Evolutionary conservation across 2,329 filamentous ascomycete species (phyloP).

Genomic region (Sporothrix euskadiensis): DNA sequence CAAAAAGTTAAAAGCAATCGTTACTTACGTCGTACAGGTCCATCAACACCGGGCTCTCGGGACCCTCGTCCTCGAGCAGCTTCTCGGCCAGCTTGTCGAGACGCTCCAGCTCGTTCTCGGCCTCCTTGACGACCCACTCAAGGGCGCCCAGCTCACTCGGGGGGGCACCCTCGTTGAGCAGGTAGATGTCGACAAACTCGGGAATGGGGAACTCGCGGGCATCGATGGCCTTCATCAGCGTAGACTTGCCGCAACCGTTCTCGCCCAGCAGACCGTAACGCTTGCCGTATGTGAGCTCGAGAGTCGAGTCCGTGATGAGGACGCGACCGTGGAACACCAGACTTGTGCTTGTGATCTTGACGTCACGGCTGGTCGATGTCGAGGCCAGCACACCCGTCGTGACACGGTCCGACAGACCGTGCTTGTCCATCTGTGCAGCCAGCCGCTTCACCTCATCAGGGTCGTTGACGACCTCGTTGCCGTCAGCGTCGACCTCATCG

Average conservation of each 20-base stretch:
- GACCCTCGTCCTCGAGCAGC: slow-evolving; percentile 87
- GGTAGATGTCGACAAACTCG: slow-evolving; percentile 95
- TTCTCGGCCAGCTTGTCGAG: slow-evolving; percentile 87
- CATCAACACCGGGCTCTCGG: slow-evolving; percentile 84
- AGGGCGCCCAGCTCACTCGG: slow-evolving; percentile 85
- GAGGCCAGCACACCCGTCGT: slow-evolving; percentile 96
- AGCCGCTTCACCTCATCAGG: slow-evolving; percentile 82
- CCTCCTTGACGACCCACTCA: slow-evolving; percentile 96
- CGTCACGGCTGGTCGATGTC: slow-evolving; percentile 80
- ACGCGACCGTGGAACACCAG: slow-evolving; percentile 98
- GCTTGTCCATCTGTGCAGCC: slow-evolving; percentile 89
- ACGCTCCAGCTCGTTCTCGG: slow-evolving; percentile 86
- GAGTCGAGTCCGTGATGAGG: slow-evolving; percentile 86
- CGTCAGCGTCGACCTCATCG: slow-evolving; percentile 69
- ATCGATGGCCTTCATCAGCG: slow-evolving; percentile 92
- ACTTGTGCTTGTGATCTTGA: slow-evolving; percentile 92
- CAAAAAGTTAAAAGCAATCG: neutral
- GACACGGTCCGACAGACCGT: slow-evolving; percentile 94
- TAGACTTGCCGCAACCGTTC: slow-evolving; percentile 99
- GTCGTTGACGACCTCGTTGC: slow-evolving; percentile 69
- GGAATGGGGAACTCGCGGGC: slow-evolving; percentile 94
- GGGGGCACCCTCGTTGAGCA: slow-evolving; percentile 94
- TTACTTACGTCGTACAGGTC: slow-evolving; percentile 88
- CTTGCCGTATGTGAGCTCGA: slow-evolving; percentile 90
- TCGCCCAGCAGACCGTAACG: slow-evolving; percentile 94